Evolutionary conservation across 192 early-diverging fungal genomes (phyloP).

Genomic region (Backusella psychrophila): DNA sequence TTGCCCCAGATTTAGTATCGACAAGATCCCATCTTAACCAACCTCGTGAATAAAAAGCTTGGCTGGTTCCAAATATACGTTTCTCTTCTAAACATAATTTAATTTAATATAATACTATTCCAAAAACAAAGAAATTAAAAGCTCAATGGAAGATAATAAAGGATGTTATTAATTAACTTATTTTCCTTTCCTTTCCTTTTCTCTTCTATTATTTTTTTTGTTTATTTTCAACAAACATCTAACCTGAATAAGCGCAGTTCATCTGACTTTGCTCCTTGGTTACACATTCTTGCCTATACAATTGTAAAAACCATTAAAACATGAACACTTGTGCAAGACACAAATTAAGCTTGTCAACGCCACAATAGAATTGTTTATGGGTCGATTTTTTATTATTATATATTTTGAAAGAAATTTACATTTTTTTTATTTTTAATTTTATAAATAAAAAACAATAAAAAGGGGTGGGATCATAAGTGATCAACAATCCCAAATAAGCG

Average conservation of each 20-base stretch:
- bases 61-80: neutral
- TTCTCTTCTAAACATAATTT: neutral
- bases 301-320: neutral
- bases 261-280: neutral
- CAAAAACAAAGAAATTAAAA: neutral
- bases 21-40: neutral
- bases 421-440: neutral
- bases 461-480: neutral
- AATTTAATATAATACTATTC: neutral
- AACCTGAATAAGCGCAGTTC: neutral
- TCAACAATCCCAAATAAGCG: neutral
- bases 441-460: slow-evolving; percentile 5
- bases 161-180: neutral
- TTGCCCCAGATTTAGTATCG: neutral
- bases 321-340: neutral
- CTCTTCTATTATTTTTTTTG: neutral
- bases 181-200: neutral
- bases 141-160: neutral
- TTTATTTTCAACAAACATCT: neutral
- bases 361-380: neutral
- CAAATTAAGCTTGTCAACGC: neutral
- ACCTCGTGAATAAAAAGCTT: neutral
- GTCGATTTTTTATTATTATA: neutral
- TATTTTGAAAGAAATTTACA: neutral
- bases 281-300: neutral